These are phyloP conservation scores for Phytophthora megakarya DNA, from an alignment of 352 stramenopile genomes.

Conservation along the genomic window DNA sequence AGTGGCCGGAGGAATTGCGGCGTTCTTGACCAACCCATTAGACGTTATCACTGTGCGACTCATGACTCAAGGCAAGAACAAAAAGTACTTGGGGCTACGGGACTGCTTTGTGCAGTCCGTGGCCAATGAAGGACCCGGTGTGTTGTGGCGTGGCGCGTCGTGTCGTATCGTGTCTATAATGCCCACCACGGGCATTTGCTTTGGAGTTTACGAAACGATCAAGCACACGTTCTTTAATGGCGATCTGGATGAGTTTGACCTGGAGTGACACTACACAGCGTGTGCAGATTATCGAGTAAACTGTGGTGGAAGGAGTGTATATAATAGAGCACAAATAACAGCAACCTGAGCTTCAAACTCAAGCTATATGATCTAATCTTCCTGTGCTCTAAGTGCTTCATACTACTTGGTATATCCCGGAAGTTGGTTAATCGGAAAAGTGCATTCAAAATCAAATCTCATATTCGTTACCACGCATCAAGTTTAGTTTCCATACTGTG, in stretches of 20 bases:
- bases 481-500: conserved; percentile 15
- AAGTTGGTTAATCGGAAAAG: not conserved
- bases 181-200: conserved; percentile 81
- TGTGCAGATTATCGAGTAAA: conserved; percentile 9
- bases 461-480: conserved; percentile 12
- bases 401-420: no score
- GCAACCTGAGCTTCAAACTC: no score
- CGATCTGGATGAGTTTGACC: conserved; percentile 70
- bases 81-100: conserved; percentile 60
- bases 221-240: conserved; percentile 73
- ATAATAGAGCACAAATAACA: conserved; percentile 40
- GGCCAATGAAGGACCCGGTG: conserved; percentile 50
- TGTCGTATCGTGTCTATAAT: conserved; percentile 79
- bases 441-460: not conserved
- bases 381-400: no score
- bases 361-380: no score
- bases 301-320: conserved; percentile 9
- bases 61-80: conserved; percentile 82
- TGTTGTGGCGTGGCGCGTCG: conserved; percentile 74
- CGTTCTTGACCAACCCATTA: conserved; percentile 81
- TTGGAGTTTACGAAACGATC: conserved; percentile 87
- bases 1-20: conserved; percentile 60
- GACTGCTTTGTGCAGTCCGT: conserved; percentile 70
- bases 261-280: conserved; percentile 37
- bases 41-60: conserved; percentile 81